These are phyloP conservation scores for Talaromyces islandicus DNA, from an alignment of 2,329 filamentous ascomycete species.

Conservation along the genomic window DNA sequence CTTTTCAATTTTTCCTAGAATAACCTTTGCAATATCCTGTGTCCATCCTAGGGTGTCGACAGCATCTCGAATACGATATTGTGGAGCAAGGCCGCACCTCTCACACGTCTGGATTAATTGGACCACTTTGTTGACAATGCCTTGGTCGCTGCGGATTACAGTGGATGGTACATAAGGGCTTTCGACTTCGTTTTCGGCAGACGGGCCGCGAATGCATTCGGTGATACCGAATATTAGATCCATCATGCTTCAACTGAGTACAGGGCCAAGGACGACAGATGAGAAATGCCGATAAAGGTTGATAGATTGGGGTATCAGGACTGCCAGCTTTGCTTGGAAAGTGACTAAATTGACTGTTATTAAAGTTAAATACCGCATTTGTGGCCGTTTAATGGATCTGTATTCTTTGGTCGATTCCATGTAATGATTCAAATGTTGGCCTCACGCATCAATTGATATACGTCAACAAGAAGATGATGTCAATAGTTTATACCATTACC, in stretches of 20 bases:
- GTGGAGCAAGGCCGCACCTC: background rate
- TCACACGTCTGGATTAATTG: background rate
- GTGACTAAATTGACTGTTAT: too few species aligned
- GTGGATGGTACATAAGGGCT: background rate
- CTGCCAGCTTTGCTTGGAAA: too few species aligned
- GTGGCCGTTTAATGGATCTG: too few species aligned
- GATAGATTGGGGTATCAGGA: too few species aligned
- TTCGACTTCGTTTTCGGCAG: background rate
- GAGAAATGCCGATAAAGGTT: too few species aligned
- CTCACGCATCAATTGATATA: too few species aligned
- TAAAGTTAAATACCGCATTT: too few species aligned
- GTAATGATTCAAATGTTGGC: too few species aligned
- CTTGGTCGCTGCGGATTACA: background rate
- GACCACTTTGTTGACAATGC: background rate
- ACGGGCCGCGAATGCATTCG: background rate
- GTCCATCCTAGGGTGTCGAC: constrained; percentile 13
- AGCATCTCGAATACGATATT: constrained; percentile 6
- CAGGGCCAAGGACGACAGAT: too few species aligned
- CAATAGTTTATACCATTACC: too few species aligned
- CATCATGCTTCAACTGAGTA: background rate
- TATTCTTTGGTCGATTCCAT: too few species aligned
- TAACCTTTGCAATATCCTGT: constrained; percentile 10
- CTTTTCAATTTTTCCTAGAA: constrained; percentile 12
- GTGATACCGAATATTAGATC: background rate
- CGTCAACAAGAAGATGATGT: too few species aligned